Percentiles rank a stretch among this genome's conserved stretches.
Evolutionary conservation across 495 filamentous ascomycete genomes (phyloP).

Genomic region (Talaromyces thailandensis): DNA sequence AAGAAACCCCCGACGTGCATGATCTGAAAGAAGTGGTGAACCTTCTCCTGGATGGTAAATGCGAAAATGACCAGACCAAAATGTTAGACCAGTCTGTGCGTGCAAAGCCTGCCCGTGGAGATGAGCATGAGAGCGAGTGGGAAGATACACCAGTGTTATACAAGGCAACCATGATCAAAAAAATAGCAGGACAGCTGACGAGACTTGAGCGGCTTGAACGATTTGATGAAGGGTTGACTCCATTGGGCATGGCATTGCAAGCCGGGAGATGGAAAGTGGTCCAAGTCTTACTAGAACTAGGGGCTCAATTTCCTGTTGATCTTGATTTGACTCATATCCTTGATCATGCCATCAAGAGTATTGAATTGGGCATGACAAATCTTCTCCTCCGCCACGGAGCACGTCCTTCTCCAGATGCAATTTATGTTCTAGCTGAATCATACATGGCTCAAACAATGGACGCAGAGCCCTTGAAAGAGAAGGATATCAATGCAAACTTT

Average conservation of each 20-base stretch:
- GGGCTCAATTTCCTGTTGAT: neutral
- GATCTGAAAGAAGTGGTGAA: neutral
- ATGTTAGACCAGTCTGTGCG: neutral
- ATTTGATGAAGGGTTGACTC: neutral
- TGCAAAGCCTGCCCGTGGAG: neutral
- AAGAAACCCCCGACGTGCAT: neutral
- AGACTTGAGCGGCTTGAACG: neutral
- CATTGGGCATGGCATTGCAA: neutral
- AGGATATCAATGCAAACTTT: neutral
- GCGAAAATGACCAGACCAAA: neutral
- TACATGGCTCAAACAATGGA: neutral
- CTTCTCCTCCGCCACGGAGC: neutral
- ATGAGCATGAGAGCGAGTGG: neutral
- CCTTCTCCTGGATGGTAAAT: neutral
- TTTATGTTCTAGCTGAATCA: neutral
- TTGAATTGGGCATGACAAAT: neutral
- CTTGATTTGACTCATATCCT: neutral
- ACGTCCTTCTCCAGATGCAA: neutral
- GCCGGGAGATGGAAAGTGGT: neutral
- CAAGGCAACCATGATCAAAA: neutral
- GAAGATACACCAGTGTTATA: neutral
- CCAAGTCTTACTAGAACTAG: neutral
- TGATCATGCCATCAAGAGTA: neutral
- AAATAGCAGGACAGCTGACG: neutral
- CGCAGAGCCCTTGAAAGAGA: neutral